phyloP scores from a whole-genome alignment of 1,139 yeast genomes.

The Debaryomycetaceae sp. region DNA sequence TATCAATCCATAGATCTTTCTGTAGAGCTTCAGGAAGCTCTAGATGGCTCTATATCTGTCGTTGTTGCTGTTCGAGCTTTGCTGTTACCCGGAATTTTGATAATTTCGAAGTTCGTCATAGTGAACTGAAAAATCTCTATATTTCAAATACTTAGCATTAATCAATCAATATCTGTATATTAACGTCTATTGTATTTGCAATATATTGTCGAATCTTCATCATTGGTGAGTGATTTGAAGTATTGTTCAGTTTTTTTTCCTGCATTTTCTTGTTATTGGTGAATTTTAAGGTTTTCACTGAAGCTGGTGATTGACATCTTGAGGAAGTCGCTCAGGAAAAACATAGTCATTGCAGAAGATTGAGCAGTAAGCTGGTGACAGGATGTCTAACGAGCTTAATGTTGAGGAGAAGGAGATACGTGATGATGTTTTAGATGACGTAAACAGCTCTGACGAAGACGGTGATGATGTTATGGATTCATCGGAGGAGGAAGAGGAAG shows the following conservation, averaged over 20 bases:
- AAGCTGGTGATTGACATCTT: not conserved
- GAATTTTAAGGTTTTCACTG: not conserved
- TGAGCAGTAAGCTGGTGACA: not conserved
- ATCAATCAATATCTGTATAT: not conserved
- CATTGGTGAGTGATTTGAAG: not conserved
- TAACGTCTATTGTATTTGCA: not conserved
- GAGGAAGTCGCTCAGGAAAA: not conserved
- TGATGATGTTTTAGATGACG: slow-evolving; percentile 26
- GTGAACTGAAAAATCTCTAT: not conserved
- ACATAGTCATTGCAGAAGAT: not conserved
- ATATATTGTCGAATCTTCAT: not conserved
- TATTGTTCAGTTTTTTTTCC: not conserved
- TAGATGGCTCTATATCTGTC: too few species aligned
- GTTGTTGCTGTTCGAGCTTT: not conserved
- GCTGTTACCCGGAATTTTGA: slow-evolving; percentile 4
- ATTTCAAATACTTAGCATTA: not conserved
- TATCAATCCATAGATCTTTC: too few species aligned
- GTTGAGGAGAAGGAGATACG: slow-evolving; percentile 38
- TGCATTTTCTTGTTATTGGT: not conserved
- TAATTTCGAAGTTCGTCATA: slow-evolving; percentile 1
- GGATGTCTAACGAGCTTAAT: slow-evolving; percentile 12
- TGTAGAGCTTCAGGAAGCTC: too few species aligned
- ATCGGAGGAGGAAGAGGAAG: slow-evolving; percentile 73
- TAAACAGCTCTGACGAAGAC: slow-evolving; percentile 29
- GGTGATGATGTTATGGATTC: slow-evolving; percentile 57